Evolutionary conservation across 331 rosid genomes (phyloP), one percentile per base, ranked within the genome.

Genomic region (Ulmus americana): DNA sequence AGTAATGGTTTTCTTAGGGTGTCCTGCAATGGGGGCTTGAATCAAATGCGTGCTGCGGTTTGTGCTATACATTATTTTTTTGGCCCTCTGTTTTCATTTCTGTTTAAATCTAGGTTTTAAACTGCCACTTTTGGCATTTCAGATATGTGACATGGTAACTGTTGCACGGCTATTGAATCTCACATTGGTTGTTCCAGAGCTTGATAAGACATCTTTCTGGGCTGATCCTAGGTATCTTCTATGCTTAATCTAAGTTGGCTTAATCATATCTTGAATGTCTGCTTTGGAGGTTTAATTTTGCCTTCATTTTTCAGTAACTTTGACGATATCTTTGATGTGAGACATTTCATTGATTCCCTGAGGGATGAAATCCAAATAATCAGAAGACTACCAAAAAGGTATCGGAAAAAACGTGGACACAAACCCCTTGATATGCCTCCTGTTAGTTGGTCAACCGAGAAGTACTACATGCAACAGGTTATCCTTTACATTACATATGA

Each of bases 31-130:
- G 99, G 99, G 47, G 99, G 99, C 59, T 82, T 94, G 85, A 94
- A 94, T 82, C 99, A 94, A 83, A 94, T 94, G 99, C 99, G 99
- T 56, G 95, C 97, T 39, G 99, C 99, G 81, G 99, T 94, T 74
- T 56, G 97, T 81, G 62, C 78, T 62, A 42, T 41, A 63, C 14
- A 45, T 63, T 42, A 16, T 46, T 35, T 14, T 3, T 18, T 73
- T 61, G 64, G 43, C 51, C 14, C 18, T 15, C 44, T 70, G 41
- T 55, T 56, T 57, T 39, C 15, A 56, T 45, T 49, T 72, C 45
- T 55, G 54, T 16, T 28, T 41, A 44, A 42, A 55, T 69, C 54
- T 64, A 54, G 70, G 58, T 41, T 61, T 69, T 80, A 28, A 73
- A 90, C 69, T 16, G 61, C 65, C 42, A 51, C 43, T 73, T 72